Evolutionary conservation across 108 stramenopile species (phyloP), one percentile per base, ranked within the genome.

Genomic region (Bacterosira constricta): DNA sequence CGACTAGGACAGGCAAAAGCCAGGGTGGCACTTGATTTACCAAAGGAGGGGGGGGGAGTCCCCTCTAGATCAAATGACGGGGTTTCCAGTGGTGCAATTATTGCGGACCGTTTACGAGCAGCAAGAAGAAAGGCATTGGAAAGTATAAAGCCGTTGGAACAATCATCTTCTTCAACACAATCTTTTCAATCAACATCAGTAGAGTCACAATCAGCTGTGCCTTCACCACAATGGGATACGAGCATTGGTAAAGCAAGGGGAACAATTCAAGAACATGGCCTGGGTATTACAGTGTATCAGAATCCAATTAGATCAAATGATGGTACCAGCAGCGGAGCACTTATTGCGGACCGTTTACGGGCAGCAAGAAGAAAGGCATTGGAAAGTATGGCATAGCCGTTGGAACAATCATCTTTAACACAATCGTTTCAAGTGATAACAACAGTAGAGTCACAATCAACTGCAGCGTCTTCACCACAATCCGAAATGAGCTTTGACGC

Each of bases 271-370:
- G 44, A 63, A 27, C 17, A 17, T n/a, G 62, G 69, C 20, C 32
- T 64, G 0, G 23, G 12, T 8, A 47, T 77, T 6, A 1, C 32
- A 4, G 4, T 59, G 0, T 42, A 38, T 42, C 68, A 79, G 38
- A 79, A 79, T 71, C 77, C 69, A 7, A 36, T 60, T 10, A 52
- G 61, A 54, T 53, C 56, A 1, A 79, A 65, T 31, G 77, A 79
- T 66, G 77, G 77, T 9, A 79, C 77, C 3, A 71, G 64, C 6
- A 71, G 64, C 34, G 77, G 77, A 7, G 77, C 77, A 18, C 17
- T 71, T 32, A 39, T 50, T 2, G 69, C 56, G 9, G 70, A 61
- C 18, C 20, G 60, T 13, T 29, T 61, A 12, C 60, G 60, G 37
- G 18, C 15, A 37, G 37, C 60, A 1, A 61, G 60, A 45, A 39